A percentile compares a stretch with the other conserved stretches of the same genome.
These are phyloP conservation scores for Citrus australasica DNA, from an alignment of 345 rosid species.

Conservation along the genomic window DNA sequence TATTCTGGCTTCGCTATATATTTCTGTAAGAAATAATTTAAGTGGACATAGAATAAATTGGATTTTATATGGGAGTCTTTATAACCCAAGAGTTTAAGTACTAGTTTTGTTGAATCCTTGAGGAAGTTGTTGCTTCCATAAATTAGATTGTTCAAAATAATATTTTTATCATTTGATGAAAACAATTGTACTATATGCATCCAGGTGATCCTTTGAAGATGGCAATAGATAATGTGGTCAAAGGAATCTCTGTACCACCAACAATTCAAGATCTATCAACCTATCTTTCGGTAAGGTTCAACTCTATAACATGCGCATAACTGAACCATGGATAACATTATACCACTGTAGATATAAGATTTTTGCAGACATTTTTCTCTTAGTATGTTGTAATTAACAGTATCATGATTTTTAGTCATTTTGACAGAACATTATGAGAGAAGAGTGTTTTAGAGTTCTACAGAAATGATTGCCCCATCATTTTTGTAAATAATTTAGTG, in stretches of 20 bases:
- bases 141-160: not conserved
- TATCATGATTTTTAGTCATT: too few species aligned
- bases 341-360: too few species aligned
- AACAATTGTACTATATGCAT: not conserved
- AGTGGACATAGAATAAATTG: too few species aligned
- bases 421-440: not conserved
- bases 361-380: too few species aligned
- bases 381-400: too few species aligned
- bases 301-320: not conserved
- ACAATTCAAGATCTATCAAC: slow-evolving; percentile 4
- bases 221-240: slow-evolving; percentile 5
- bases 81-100: too few species aligned
- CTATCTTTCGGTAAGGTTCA: slow-evolving; percentile 7
- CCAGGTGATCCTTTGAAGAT: not conserved
- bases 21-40: too few species aligned
- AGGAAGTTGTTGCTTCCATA: not conserved
- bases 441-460: not conserved
- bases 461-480: not conserved
- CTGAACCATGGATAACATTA: too few species aligned
- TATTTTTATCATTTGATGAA: not conserved
- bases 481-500: not conserved
- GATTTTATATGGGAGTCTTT: too few species aligned
- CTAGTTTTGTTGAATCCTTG: too few species aligned
- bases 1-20: too few species aligned
- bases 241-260: not conserved